Base-by-base conservation (phyloP, 2,329 filamentous ascomycete genomes). In the Fusarium cyanostomum region DNA sequence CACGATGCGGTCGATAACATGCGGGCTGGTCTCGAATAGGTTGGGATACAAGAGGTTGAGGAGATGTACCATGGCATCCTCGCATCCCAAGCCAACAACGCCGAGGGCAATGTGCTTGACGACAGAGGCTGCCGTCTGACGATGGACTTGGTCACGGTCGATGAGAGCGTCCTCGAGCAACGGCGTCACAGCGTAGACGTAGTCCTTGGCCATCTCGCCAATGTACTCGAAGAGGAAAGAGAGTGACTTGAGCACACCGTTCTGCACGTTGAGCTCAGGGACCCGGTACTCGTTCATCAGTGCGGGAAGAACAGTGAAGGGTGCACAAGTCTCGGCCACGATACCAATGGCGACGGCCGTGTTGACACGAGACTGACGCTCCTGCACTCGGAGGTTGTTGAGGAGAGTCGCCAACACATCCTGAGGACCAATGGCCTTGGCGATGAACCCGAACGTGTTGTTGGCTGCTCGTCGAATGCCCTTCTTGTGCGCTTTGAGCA, bases 401-500 rank as follows among this genome's bases (percentile, higher is more conserved):
- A 99, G 87, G 13, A 99, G 84, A 1, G 95, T 98, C 5, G 95
- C 94, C 56, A 99, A 82, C 24, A 99, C 95, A 81, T 99, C 95
- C 78, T 98, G 94, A 11, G 95, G 95, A 68, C 95, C 95, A 71
- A 99, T 99, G 59, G 95, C 95, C 80, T 99, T 99, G 75, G 95
- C 95, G 72, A 99, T 99, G 84, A 97, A 99, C 76, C 95, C 95
- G 72, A 99, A 99, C 0, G 95, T 99, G 82, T 99, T 99, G 86
- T 99, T 99, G 70, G 95, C 96, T 18, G 95, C 95, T 77, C 95
- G 90, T 66, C 95, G 91, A 69, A 99, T 99, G 66, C 95, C 96
- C 84, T 99, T 99, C 81, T 99, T 99, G 83, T 99, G 95, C 7
- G 95, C 95, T 80, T 99, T 99, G 72, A 99, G 86, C 95, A 99